Conservation (phyloP, 495 filamentous ascomycete genomes). For the Tuber magnatum region DNA sequence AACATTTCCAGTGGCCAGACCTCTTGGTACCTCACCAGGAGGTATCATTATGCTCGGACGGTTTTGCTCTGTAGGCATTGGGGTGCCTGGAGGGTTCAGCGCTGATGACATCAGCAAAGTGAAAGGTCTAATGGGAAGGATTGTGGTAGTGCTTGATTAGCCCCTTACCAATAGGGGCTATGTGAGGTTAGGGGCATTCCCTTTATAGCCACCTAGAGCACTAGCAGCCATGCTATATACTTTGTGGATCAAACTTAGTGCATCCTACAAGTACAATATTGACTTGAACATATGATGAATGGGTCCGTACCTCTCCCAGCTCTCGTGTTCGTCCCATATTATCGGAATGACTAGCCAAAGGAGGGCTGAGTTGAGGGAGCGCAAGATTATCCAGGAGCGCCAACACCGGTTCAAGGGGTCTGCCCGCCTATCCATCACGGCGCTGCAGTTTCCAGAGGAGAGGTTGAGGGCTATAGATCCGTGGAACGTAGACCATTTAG, state of each 20-base stretch:
- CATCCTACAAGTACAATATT: too few species aligned
- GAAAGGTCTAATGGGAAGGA: too few species aligned
- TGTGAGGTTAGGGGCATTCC: neutral
- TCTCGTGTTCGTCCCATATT: neutral
- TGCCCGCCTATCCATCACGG: neutral
- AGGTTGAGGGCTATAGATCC: constrained; percentile 13
- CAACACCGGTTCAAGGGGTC: neutral
- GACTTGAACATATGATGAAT: neutral
- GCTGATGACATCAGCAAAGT: too few species aligned
- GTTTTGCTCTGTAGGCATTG: neutral
- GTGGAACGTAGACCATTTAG: constrained; percentile 23
- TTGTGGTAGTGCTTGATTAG: neutral
- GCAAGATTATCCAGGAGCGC: neutral
- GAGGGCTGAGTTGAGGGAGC: neutral
- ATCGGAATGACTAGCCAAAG: neutral
- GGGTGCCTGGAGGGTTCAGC: too few species aligned
- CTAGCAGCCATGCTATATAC: neutral
- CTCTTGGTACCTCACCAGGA: neutral
- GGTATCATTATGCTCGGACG: neutral
- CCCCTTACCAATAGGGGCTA: neutral
- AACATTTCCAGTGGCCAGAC: neutral
- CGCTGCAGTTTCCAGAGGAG: neutral
- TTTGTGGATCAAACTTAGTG: neutral
- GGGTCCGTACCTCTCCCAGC: too few species aligned
- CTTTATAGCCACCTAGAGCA: neutral